Conservation (phyloP, 495 filamentous ascomycete genomes). For the Penicillium antarcticum region DNA sequence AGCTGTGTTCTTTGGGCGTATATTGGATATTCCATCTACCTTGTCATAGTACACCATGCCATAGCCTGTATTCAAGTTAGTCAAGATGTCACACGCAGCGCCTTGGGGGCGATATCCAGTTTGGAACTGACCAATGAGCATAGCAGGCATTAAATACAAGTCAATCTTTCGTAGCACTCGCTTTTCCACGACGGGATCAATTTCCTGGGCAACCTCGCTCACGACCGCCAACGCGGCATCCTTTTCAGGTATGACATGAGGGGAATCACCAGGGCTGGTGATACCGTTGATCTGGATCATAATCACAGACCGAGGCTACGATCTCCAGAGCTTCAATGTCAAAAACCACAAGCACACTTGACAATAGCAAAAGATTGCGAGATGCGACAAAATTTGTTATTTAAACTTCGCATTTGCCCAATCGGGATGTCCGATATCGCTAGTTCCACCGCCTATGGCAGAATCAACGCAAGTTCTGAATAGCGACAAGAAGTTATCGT, state of each 20-base stretch:
- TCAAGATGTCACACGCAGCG: background rate
- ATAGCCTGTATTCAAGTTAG: conserved; percentile 40
- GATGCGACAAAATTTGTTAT: conserved; percentile 8
- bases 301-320: background rate
- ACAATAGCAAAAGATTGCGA: background rate
- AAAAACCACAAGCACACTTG: background rate
- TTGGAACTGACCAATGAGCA: conserved; percentile 54
- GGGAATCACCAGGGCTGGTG: conserved; percentile 8
- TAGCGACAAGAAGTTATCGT: no score
- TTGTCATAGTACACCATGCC: conserved; percentile 80
- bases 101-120: background rate
- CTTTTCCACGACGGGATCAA: conserved; percentile 50
- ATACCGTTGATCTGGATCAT: conserved; percentile 23
- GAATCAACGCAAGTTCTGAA: background rate
- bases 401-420: conserved; percentile 14
- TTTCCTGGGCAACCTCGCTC: conserved; percentile 46
- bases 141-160: conserved; percentile 64
- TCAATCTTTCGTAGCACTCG: conserved; percentile 71
- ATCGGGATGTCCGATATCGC: conserved; percentile 21
- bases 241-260: conserved; percentile 30
- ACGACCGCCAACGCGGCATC: conserved; percentile 48
- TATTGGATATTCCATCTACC: conserved; percentile 21
- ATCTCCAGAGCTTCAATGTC: background rate
- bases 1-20: background rate
- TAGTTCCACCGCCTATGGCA: conserved; percentile 5